Conservation (phyloP, 495 filamentous ascomycete genomes). For the Neurospora sp. region DNA sequence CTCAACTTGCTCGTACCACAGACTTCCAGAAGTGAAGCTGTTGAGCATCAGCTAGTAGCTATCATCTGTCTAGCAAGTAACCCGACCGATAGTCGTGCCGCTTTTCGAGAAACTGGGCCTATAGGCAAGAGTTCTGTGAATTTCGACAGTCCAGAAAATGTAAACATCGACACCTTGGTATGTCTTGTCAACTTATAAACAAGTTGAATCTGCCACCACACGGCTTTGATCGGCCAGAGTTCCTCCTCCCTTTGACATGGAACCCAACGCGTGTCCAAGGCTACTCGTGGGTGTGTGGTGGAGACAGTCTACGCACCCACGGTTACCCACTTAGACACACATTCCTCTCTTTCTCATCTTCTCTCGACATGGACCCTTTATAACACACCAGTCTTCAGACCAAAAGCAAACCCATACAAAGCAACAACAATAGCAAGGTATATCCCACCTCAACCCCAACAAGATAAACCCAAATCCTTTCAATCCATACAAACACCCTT, state of each 20-base stretch:
- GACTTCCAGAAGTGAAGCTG: not conserved
- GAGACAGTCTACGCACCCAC: not conserved
- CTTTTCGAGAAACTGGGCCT: too few relatives aligned
- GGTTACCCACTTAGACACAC: not conserved
- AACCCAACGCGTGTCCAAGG: not conserved
- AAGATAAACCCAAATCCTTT: not conserved
- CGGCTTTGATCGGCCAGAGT: not conserved
- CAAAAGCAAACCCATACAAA: not conserved
- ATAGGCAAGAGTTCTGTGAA: not conserved
- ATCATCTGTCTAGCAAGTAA: not conserved
- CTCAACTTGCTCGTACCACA: not conserved
- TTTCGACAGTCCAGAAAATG: not conserved
- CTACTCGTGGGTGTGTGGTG: not conserved
- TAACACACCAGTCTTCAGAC: not conserved
- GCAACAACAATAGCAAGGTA: not conserved
- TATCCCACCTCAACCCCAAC: not conserved
- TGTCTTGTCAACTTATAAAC: not conserved
- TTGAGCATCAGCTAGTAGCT: not conserved
- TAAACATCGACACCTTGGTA: not conserved
- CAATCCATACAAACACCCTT: not conserved
- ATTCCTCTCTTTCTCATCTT: not conserved
- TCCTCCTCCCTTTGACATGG: not conserved
- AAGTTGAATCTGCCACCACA: not conserved
- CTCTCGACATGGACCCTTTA: not conserved
- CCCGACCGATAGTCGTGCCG: not conserved